Percentiles rank a stretch among this genome's conserved stretches.
phyloP scores from a whole-genome alignment of 768 basidiomycete genomes.

The Russula brevipes region DNA sequence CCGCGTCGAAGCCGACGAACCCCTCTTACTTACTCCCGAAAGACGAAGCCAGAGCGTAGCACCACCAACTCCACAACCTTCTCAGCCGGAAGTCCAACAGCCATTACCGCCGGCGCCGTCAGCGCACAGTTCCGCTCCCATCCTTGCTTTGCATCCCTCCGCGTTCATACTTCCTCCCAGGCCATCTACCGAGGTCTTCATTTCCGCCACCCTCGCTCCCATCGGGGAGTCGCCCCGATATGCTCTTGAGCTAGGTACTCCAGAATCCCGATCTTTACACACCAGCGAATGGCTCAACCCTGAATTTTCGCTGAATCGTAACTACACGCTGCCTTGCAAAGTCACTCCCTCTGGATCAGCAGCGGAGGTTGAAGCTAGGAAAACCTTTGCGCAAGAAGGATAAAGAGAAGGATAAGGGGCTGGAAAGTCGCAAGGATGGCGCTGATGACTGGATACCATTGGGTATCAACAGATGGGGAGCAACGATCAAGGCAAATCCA shows the following conservation, averaged over 20 bases:
- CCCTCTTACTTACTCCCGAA: neutral
- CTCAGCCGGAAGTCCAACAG: neutral
- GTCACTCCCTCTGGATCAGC: conserved; percentile 50
- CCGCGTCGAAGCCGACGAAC: neutral
- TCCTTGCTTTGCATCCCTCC: conserved; percentile 16
- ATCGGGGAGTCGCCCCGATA: conserved; percentile 15
- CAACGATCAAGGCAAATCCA: conserved; percentile 71
- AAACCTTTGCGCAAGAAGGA: conserved; percentile 50
- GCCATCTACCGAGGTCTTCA: conserved; percentile 8
- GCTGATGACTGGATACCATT: conserved; percentile 60
- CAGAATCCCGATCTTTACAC: conserved; percentile 17
- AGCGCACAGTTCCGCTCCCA: neutral
- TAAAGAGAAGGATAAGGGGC: conserved; percentile 40
- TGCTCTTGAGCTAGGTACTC: neutral
- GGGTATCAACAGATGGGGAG: conserved; percentile 61
- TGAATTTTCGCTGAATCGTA: conserved; percentile 35
- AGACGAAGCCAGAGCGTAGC: neutral
- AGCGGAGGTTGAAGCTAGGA: conserved; percentile 43
- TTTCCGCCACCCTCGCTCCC: conserved; percentile 17
- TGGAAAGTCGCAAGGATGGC: conserved; percentile 36
- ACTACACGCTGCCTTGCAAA: conserved; percentile 55
- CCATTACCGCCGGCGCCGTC: neutral
- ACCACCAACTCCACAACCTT: neutral
- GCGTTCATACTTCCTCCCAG: conserved; percentile 21
- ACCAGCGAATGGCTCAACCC: conserved; percentile 26